Conservation (phyloP, 345 rosid species). For the Camelina laxa region DNA sequence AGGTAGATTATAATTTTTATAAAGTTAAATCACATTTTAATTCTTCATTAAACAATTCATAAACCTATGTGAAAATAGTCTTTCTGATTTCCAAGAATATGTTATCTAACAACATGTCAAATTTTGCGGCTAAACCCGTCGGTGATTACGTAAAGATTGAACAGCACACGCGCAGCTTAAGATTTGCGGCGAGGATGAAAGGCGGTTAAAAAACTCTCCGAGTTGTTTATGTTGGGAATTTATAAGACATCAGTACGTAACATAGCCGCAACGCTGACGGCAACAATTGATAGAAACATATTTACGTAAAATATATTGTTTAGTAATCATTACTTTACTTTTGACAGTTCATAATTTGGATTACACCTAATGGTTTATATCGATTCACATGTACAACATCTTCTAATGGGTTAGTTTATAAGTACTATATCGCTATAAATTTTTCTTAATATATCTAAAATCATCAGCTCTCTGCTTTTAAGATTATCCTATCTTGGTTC, state of each 20-base stretch:
- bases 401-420: too few relatives aligned
- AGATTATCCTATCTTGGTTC: too few relatives aligned
- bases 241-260: not conserved
- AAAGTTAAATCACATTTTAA: not conserved
- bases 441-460: not conserved
- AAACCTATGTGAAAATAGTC: not conserved
- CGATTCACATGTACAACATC: too few relatives aligned
- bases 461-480: not conserved
- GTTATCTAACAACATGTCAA: not conserved
- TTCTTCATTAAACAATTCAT: not conserved
- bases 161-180: slow-evolving; percentile 11
- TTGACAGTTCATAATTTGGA: too few relatives aligned
- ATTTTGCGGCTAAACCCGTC: slow-evolving; percentile 16
- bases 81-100: not conserved
- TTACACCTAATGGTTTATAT: too few relatives aligned
- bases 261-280: not conserved
- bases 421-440: too few relatives aligned
- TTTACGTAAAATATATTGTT: too few relatives aligned
- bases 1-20: slow-evolving; percentile 13
- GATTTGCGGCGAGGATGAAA: too few relatives aligned
- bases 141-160: not conserved
- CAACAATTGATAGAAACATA: not conserved
- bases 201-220: too few relatives aligned
- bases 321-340: not conserved
- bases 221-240: not conserved